phyloP scores from a whole-genome alignment of 2,329 filamentous ascomycete genomes.

The Penicillium oxalicum region DNA sequence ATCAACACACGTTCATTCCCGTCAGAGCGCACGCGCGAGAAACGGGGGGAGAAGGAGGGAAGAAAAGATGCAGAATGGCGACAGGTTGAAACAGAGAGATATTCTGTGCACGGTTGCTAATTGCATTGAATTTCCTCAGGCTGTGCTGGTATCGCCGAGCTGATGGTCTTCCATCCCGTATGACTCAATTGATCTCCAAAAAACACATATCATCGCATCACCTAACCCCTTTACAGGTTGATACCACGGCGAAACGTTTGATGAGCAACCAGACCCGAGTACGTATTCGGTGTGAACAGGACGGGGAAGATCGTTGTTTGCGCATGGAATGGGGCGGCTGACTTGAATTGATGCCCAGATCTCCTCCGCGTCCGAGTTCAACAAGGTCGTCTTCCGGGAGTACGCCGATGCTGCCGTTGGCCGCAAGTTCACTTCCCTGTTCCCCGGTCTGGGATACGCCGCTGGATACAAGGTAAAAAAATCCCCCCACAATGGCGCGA shows the following conservation, averaged over 20 bases:
- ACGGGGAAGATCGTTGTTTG: too few relatives aligned
- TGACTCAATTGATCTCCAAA: slow-evolving; percentile 21
- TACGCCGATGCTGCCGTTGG: slow-evolving; percentile 64
- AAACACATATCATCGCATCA: neutral
- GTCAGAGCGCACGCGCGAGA: too few relatives aligned
- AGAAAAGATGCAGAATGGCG: too few relatives aligned
- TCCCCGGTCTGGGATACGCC: slow-evolving; percentile 94
- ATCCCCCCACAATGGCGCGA: neutral
- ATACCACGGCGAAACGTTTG: slow-evolving; percentile 96
- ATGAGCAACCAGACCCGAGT: slow-evolving; percentile 94
- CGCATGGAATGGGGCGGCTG: too few relatives aligned
- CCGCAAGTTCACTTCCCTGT: slow-evolving; percentile 87
- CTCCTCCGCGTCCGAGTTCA: slow-evolving; percentile 59
- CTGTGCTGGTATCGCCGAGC: slow-evolving; percentile 85
- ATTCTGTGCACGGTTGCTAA: slow-evolving; percentile 9
- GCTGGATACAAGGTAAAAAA: slow-evolving; percentile 80
- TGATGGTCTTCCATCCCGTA: slow-evolving; percentile 89
- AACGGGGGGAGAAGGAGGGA: too few relatives aligned
- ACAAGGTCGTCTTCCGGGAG: slow-evolving; percentile 89
- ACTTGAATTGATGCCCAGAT: slow-evolving; percentile 41
- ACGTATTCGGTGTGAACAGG: slow-evolving; percentile 18
- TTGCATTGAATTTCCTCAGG: slow-evolving; percentile 47
- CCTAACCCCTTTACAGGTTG: slow-evolving; percentile 58
- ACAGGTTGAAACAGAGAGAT: neutral
- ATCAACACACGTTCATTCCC: neutral